Evolutionary conservation across 768 basidiomycete species (phyloP).

Genomic region (Rhodosporidiobolus odoratus): DNA sequence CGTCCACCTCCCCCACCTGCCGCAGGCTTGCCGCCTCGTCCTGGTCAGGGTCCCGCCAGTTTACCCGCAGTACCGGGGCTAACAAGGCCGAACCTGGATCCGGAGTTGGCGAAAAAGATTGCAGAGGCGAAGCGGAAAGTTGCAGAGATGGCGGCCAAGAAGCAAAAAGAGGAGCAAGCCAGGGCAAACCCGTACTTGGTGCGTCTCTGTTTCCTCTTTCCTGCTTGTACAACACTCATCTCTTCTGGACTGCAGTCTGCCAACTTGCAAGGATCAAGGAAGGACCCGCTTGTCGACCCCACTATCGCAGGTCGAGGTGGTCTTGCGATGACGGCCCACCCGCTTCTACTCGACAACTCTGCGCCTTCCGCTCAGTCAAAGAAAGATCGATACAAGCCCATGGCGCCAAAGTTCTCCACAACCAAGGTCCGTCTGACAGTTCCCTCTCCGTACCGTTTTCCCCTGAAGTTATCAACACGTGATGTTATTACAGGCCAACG

Average conservation of each 20-base stretch:
- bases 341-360: constrained; percentile 67
- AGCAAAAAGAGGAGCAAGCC: constrained; percentile 50
- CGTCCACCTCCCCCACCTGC: constrained; percentile 44
- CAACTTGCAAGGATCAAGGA: constrained; percentile 26
- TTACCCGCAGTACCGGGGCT: constrained; percentile 40
- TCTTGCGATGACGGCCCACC: constrained; percentile 85
- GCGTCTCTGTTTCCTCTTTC: constrained; percentile 39
- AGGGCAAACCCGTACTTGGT: constrained; percentile 88
- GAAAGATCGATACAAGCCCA: constrained; percentile 90
- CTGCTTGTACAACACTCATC: constrained; percentile 1
- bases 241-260: constrained; percentile 48
- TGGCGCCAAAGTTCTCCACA: constrained; percentile 98
- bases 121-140: constrained; percentile 82
- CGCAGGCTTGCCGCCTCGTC: constrained; percentile 46
- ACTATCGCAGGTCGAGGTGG: constrained; percentile 72
- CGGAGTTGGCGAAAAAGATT: constrained; percentile 65
- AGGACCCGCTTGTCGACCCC: constrained; percentile 50
- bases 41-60: constrained; percentile 44
- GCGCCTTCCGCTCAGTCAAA: constrained; percentile 56
- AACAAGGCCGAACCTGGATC: constrained; percentile 47
- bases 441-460: neutral
- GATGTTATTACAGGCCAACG: constrained; percentile 58
- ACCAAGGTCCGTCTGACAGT: constrained; percentile 60
- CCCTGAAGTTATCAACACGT: neutral
- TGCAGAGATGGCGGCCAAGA: constrained; percentile 70